Conservation (phyloP, 148 eudicot species). For the Rhododendron vialii region DNA sequence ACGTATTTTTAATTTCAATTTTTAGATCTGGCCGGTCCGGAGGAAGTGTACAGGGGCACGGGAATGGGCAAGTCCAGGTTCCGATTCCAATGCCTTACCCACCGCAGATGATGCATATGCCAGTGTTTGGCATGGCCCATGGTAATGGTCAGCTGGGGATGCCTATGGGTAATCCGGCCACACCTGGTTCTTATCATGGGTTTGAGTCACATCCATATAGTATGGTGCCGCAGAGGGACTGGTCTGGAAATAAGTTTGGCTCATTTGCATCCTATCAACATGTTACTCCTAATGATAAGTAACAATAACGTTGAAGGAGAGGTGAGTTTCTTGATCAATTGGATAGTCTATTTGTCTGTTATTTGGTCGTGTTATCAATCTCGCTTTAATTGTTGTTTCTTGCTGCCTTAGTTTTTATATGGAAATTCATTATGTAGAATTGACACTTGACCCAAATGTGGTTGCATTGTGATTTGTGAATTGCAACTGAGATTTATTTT, state of each 20-base stretch:
- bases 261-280: conserved; percentile 18
- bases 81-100: conserved; percentile 34
- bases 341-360: background rate
- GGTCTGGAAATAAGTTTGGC: conserved; percentile 35
- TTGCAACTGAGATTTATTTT: background rate
- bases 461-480: background rate
- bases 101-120: conserved; percentile 35
- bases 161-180: conserved; percentile 11
- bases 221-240: conserved; percentile 49
- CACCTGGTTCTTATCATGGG: conserved; percentile 23
- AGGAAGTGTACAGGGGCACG: conserved; percentile 11
- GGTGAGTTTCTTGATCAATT: conserved; percentile 14
- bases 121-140: conserved; percentile 27
- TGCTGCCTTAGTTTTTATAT: background rate
- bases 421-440: conserved; percentile 6
- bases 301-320: conserved; percentile 10
- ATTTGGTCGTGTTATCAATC: background rate
- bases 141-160: conserved; percentile 28
- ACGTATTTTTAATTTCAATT: background rate
- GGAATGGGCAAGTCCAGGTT: conserved; percentile 16
- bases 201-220: conserved; percentile 23
- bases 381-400: background rate
- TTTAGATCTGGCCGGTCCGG: background rate
- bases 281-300: conserved; percentile 27
- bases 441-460: conserved; percentile 13